These are phyloP conservation scores for Trichoderma arundinaceum DNA, from an alignment of 2,329 filamentous ascomycete genomes.

Conservation along the genomic window DNA sequence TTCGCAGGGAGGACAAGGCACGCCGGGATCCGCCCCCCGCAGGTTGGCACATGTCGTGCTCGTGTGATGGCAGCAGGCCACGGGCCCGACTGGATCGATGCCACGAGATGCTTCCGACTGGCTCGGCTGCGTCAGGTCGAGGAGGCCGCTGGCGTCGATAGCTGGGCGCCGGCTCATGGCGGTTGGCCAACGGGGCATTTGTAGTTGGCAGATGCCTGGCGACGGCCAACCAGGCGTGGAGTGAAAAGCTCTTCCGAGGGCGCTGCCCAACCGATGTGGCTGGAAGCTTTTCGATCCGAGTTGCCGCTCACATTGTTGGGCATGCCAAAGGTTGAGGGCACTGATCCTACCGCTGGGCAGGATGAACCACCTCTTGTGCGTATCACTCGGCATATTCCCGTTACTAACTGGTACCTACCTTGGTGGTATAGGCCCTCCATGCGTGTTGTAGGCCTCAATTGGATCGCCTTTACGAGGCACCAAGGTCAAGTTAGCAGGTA, in stretches of 20 bases:
- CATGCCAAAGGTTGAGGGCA: too few species aligned
- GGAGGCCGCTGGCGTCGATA: conserved; percentile 7
- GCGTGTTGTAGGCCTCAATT: too few species aligned
- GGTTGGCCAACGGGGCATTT: conserved; percentile 13
- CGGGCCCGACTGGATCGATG: conserved; percentile 2
- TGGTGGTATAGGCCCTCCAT: too few species aligned
- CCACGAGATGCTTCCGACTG: conserved; percentile 22
- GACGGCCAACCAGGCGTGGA: conserved; percentile 3
- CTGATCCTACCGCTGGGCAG: too few species aligned
- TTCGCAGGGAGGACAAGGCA: not conserved
- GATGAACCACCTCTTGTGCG: too few species aligned
- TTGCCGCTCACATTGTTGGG: not conserved
- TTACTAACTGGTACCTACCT: too few species aligned
- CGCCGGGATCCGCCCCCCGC: conserved; percentile 16
- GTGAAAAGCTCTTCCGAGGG: not conserved
- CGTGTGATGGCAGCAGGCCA: conserved; percentile 25
- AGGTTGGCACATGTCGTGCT: conserved; percentile 29
- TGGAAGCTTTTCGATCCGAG: conserved; percentile 1
- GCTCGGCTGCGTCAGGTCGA: conserved; percentile 16
- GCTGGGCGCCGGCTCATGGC: conserved; percentile 11
- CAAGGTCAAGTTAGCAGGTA: not conserved
- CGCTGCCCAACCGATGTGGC: conserved; percentile 18
- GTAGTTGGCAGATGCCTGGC: not conserved
- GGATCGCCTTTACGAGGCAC: too few species aligned
- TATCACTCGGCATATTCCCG: too few species aligned